Evolutionary conservation across 1,139 yeast species (phyloP), one percentile per base, ranked within the genome.

Genomic region (Pichia sp.): DNA sequence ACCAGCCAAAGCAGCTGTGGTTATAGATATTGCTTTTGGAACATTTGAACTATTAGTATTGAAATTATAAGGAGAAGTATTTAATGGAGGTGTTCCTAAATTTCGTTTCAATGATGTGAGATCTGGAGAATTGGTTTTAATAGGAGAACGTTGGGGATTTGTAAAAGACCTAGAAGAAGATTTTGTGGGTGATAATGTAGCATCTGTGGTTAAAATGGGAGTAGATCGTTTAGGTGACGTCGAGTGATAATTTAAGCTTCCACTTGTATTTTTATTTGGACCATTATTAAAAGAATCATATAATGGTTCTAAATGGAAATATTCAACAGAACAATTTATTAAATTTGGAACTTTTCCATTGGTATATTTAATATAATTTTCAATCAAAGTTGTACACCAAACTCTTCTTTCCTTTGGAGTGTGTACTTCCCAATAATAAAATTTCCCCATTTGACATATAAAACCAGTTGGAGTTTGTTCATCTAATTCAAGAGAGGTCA

Each of bases 341-440:
- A 89, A 59, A 22, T 67, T 67, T 0, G 96, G 96, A 42, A 81
- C 71, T n/a, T 51, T 53, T 0, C 85, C 84, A 34, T 83, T 82
- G 27, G 82, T 80, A 52, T 82, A 83, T 48, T 76, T 78, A 45
- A 84, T 80, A 59, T 74, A 87, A 20, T 82, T 72, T 49, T 77
- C 76, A 20, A 84, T 68, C 39, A 87, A 60, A 28, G 80, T 76
- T 35, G 82, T 76, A 26, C 82, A 67, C 64, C 89, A 87, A 40
- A 74, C 78, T 11, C 71, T 67, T 50, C 90, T 74, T 53, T 86
- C 96, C 40, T 74, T 69, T 1, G 85, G 76, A 20, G 85, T 78
- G 44, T 76, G 76, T 1, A 87, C 80, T 54, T 76, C 80, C 97
- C 97, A 92, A 63, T 81, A 90, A 63, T 92, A 90, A 40, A 76